Conservation (phyloP, 1,284 basidiomycete genomes). For the Schizophyllum commune region DNA sequence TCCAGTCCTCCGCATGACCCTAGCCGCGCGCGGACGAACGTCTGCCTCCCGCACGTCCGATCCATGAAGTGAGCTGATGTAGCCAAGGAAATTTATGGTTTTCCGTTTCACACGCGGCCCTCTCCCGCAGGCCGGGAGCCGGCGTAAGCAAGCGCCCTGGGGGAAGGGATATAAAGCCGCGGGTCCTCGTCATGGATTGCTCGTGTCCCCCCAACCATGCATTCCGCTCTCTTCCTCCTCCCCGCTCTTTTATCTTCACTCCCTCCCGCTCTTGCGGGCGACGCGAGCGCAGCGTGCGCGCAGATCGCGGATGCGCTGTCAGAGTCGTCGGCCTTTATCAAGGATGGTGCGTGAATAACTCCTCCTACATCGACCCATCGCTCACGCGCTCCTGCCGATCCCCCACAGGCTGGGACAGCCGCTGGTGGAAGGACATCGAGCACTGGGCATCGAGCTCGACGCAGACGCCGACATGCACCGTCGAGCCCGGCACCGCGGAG, state of each 20-base stretch:
- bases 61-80: neutral
- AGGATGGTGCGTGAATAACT: neutral
- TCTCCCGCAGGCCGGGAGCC: neutral
- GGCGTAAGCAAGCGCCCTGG: neutral
- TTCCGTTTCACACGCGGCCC: neutral
- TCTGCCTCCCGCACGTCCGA: neutral
- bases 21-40: neutral
- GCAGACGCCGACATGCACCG: constrained; percentile 25
- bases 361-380: neutral
- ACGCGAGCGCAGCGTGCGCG: neutral
- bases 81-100: neutral
- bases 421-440: constrained; percentile 13
- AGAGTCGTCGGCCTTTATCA: neutral
- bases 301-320: neutral
- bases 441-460: constrained; percentile 25
- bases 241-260: neutral
- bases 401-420: neutral
- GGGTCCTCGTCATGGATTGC: neutral
- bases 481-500: constrained; percentile 27
- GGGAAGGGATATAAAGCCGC: neutral
- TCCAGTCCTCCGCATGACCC: neutral
- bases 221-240: neutral
- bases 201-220: neutral
- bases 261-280: neutral
- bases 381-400: neutral